These are phyloP conservation scores for Dalbergia cochinchinensis DNA, from an alignment of 306 rosid genomes.

Conservation along the genomic window DNA sequence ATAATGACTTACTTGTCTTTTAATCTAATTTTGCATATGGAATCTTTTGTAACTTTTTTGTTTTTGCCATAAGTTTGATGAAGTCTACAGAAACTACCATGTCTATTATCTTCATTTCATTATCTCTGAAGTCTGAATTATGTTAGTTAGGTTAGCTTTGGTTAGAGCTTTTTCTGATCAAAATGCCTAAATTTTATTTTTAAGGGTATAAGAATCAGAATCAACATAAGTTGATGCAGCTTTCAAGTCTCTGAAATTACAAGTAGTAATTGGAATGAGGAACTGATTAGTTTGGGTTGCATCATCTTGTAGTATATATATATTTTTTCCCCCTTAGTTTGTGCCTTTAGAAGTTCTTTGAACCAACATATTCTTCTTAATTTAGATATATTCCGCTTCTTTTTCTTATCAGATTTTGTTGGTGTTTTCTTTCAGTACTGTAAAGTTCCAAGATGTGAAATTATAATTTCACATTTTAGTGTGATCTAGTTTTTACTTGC, in stretches of 20 bases:
- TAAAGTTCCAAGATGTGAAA: too few relatives aligned
- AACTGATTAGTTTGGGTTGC: slow-evolving; percentile 34
- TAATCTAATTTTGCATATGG: too few relatives aligned
- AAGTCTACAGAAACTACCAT: slow-evolving; percentile 11
- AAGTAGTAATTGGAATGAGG: slow-evolving; percentile 7
- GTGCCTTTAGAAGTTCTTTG: too few relatives aligned
- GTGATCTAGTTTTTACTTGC: too few relatives aligned
- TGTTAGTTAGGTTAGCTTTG: neutral
- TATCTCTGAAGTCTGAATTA: neutral
- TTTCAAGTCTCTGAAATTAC: slow-evolving; percentile 14
- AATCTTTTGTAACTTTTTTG: neutral
- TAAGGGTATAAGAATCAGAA: neutral
- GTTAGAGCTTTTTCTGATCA: neutral
- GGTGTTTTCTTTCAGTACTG: too few relatives aligned
- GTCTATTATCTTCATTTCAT: neutral
- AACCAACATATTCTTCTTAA: slow-evolving; percentile 7
- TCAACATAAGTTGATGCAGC: neutral
- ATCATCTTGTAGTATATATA: neutral
- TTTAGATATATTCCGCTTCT: too few relatives aligned
- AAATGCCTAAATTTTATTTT: neutral
- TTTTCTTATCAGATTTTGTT: too few relatives aligned
- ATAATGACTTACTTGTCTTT: too few relatives aligned
- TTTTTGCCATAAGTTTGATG: neutral
- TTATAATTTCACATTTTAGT: too few relatives aligned
- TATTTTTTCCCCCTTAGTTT: too few relatives aligned